Evolutionary conservation across 2,329 filamentous ascomycete species (phyloP).

Genomic region (Gliomastix tumulicola): DNA sequence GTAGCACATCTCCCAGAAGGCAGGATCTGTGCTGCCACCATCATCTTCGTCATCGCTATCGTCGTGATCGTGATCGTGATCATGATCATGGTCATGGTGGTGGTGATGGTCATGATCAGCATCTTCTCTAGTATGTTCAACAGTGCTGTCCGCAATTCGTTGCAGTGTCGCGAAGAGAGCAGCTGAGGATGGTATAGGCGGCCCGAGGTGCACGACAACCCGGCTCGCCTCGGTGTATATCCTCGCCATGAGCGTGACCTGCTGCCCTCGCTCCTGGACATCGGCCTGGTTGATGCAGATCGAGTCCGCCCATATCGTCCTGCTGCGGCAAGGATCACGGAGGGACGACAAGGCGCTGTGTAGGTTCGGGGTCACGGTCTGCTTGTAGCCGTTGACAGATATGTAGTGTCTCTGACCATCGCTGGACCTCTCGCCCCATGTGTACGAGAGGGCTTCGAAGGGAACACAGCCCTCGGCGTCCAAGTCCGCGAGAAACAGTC

Average conservation of each 20-base stretch:
- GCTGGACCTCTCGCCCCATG: background rate
- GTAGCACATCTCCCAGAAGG: background rate
- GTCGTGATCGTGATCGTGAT: constrained; percentile 6
- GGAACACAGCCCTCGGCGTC: background rate
- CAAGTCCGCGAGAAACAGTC: background rate
- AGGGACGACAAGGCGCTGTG: background rate
- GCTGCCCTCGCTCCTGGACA: constrained; percentile 8
- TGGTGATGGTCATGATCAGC: background rate
- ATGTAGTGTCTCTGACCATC: background rate
- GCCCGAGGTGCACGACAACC: constrained; percentile 6
- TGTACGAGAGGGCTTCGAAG: constrained; percentile 3
- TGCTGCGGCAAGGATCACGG: background rate
- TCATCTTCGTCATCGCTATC: no score
- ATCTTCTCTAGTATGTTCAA: constrained; percentile 12
- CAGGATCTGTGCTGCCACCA: no score
- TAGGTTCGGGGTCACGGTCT: background rate
- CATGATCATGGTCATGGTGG: constrained; percentile 6
- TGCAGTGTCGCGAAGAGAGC: no score
- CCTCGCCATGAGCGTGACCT: constrained; percentile 13
- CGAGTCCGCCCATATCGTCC: constrained; percentile 12
- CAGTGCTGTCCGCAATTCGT: constrained; percentile 7
- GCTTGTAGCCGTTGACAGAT: background rate
- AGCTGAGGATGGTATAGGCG: no score
- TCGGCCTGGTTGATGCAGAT: constrained; percentile 15
- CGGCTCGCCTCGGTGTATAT: constrained; percentile 9